Conservation (phyloP, 345 rosid species). For the Corchorus capsularis region DNA sequence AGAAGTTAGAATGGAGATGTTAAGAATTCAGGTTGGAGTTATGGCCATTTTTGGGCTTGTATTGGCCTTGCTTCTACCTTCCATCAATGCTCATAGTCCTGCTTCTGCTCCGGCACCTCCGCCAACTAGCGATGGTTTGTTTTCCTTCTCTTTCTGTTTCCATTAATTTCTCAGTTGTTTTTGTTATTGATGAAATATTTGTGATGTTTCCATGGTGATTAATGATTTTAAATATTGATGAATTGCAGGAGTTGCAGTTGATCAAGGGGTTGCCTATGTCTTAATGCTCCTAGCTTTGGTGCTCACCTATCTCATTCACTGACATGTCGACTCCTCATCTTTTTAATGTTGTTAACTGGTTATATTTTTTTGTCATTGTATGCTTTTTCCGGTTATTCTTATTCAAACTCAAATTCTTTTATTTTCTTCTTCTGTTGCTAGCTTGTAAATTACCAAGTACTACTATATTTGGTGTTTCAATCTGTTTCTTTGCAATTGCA, state of each 20-base stretch:
- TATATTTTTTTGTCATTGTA: background rate
- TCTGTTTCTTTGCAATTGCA: background rate
- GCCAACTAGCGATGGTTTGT: constrained; percentile 31
- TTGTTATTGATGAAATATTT: background rate
- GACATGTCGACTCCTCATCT: background rate
- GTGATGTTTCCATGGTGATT: background rate
- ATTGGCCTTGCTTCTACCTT: background rate
- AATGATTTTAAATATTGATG: background rate
- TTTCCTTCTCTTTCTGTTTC: background rate
- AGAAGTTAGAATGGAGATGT: constrained; percentile 20
- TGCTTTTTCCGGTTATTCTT: background rate
- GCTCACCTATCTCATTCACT: constrained; percentile 33
- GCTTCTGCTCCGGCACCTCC: constrained; percentile 25
- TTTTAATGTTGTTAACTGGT: no score
- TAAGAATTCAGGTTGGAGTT: constrained; percentile 15
- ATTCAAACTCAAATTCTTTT: background rate
- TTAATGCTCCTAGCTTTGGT: constrained; percentile 33
- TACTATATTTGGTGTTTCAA: no score
- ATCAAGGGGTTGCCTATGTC: constrained; percentile 37
- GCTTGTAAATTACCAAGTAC: background rate
- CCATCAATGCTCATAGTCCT: constrained; percentile 22
- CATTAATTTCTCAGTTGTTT: background rate
- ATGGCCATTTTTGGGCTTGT: constrained; percentile 15
- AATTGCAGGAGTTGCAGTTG: constrained; percentile 30
- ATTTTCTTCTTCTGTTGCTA: background rate